Percentiles rank a stretch among this genome's conserved stretches.
Evolutionary conservation across 768 basidiomycete genomes (phyloP).

Genomic region (Hypholoma fasciculare): DNA sequence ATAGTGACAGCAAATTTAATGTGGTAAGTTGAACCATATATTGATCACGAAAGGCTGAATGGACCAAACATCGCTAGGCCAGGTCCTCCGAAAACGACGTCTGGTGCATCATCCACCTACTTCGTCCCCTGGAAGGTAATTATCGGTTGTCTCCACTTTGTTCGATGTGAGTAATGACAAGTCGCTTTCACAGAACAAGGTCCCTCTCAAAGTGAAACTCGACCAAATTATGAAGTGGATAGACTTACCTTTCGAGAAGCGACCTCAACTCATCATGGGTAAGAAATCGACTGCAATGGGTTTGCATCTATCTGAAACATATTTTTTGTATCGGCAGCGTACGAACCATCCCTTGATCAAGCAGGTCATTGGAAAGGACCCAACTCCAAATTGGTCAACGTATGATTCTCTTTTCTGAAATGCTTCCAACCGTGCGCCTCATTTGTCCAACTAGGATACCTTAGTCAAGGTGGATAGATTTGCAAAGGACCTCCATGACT

Average conservation of each 20-base stretch:
- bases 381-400: conserved; percentile 68
- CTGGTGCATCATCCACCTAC: conserved; percentile 69
- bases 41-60: background rate
- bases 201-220: conserved; percentile 67
- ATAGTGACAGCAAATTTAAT: conserved; percentile 84
- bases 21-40: conserved; percentile 59
- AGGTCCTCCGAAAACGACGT: conserved; percentile 71
- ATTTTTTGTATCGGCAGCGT: conserved; percentile 41
- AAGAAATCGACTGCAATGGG: conserved; percentile 7
- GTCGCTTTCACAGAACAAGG: conserved; percentile 45
- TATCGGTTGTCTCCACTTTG: no score
- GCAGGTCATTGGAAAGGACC: conserved; percentile 78
- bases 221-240: conserved; percentile 82
- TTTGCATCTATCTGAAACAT: no score
- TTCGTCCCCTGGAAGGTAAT: conserved; percentile 77
- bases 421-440: background rate
- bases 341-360: conserved; percentile 86
- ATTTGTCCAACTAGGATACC: conserved; percentile 45
- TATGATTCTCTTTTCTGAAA: conserved; percentile 31
- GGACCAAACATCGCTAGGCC: conserved; percentile 49
- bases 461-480: conserved; percentile 72
- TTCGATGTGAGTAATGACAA: no score
- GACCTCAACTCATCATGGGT: conserved; percentile 83
- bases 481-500: conserved; percentile 64
- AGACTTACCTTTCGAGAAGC: conserved; percentile 65